Conservation (phyloP, 805 yeast species). For the Grigorovia humatica region DNA sequence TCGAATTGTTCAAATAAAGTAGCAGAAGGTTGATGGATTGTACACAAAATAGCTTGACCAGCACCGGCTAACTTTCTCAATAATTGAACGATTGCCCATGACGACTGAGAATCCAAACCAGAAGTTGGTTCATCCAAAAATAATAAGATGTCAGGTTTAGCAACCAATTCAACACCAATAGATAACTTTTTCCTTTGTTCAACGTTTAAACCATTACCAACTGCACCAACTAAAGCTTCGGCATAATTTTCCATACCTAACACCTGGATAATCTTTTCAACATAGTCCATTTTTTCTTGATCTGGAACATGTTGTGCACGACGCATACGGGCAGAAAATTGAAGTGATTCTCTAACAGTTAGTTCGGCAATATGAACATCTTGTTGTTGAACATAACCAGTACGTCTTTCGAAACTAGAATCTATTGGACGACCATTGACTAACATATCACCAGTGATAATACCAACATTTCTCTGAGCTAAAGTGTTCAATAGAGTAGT, state of each 20-base stretch:
- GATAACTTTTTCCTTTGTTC: conserved; percentile 52
- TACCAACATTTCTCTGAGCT: conserved; percentile 57
- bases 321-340: conserved; percentile 53
- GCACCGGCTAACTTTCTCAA: conserved; percentile 47
- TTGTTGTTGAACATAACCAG: conserved; percentile 67
- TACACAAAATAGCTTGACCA: conserved; percentile 62
- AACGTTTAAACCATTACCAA: conserved; percentile 53
- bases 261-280: conserved; percentile 50
- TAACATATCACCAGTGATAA: conserved; percentile 49
- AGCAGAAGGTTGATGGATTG: conserved; percentile 64
- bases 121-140: conserved; percentile 60
- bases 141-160: conserved; percentile 46
- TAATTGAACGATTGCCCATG: conserved; percentile 50
- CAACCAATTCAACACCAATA: conserved; percentile 55
- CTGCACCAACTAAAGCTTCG: conserved; percentile 60
- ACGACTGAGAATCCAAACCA: conserved; percentile 49
- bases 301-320: conserved; percentile 41
- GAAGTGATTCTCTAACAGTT: conserved; percentile 62
- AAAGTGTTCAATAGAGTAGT: conserved; percentile 58
- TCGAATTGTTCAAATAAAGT: conserved; percentile 51
- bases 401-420: conserved; percentile 42
- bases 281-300: conserved; percentile 49
- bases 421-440: conserved; percentile 48
- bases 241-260: conserved; percentile 54
- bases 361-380: conserved; percentile 53